Base-by-base conservation (phyloP, 306 rosid species). In the Abrus pulchellus region DNA sequence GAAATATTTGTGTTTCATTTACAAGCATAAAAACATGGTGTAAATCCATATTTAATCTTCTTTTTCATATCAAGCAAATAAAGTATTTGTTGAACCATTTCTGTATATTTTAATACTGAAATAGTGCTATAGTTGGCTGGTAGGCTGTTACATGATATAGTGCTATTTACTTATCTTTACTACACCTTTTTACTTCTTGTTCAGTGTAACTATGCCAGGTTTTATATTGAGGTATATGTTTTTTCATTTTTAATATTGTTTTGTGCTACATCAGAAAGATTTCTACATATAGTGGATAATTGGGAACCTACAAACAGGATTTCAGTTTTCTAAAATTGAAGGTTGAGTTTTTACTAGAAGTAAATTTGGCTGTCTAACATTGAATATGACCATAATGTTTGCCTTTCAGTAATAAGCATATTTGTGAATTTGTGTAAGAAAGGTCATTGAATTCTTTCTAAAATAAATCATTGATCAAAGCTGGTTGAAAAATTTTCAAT, bases 1-100 rank as follows among this genome's bases (percentile, higher is more conserved):
- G 76, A 36, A 76, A 13, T 75, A 12, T 50, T 64, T 64, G 74
- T 10, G 36, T 54, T 20, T 61, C 20, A 3, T 33, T 71, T 56
- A 7, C 36, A 70, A 53, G 49, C 32, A 14, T 8, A 40, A 5
- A 30, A 13, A 11, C 32, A 49, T 50, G 48, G 5, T 5, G n/a
- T 63, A 52, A 34, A 52, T 71, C 62, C 34, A 9, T 52, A 47
- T 9, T 49, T 70, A n/a, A 50, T 32, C 38, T 49, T 69, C 30
- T 69, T 69, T 7, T 69, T 69, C 60, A 32, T 11, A 49, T 48
- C 13, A 32, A 27, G 4, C 4, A 27, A 3, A 14, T 60, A 40
- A 7, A 43, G 38, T 43, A 30, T 20, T 74, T 60, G 27, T 48
- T 47, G 60, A 62, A 33, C 7, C 8, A 10, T 3, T 9, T 62